Conservation (phyloP, 805 yeast genomes). For the Saccharomycopsis capsularis region DNA sequence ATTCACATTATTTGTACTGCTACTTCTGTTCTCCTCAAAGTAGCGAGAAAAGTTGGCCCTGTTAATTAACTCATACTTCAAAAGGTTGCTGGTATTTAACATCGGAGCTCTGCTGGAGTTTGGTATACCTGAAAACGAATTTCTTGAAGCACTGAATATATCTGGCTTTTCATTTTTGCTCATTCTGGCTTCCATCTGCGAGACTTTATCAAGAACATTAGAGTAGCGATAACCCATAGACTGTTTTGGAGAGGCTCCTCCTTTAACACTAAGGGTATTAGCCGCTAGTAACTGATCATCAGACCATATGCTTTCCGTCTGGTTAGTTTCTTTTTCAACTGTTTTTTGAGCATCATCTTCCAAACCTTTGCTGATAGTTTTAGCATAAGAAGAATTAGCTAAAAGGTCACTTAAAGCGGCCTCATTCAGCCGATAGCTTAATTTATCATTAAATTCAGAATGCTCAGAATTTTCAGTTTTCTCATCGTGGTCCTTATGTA, state of each 20-base stretch:
- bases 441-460: too few species aligned
- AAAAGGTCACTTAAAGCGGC: not conserved
- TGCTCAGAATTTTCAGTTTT: not conserved
- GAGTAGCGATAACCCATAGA: not conserved
- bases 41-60: conserved; percentile 2
- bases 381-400: not conserved
- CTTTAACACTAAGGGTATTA: too few species aligned
- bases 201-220: conserved; percentile 19
- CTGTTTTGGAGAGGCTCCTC: not conserved
- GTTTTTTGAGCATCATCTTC: not conserved
- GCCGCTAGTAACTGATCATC: too few species aligned
- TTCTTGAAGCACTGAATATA: too few species aligned
- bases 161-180: not conserved
- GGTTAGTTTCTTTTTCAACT: not conserved
- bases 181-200: conserved; percentile 21
- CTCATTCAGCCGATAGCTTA: too few species aligned
- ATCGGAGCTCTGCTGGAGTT: conserved; percentile 2
- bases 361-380: not conserved
- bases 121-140: not conserved
- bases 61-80: conserved; percentile 16
- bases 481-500: not conserved
- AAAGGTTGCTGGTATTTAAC: conserved; percentile 14
- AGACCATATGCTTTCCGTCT: not conserved
- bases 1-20: not conserved
- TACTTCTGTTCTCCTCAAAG: not conserved